Conservation (phyloP, 2,329 filamentous ascomycete species). For the Verticillium tricorpus region DNA sequence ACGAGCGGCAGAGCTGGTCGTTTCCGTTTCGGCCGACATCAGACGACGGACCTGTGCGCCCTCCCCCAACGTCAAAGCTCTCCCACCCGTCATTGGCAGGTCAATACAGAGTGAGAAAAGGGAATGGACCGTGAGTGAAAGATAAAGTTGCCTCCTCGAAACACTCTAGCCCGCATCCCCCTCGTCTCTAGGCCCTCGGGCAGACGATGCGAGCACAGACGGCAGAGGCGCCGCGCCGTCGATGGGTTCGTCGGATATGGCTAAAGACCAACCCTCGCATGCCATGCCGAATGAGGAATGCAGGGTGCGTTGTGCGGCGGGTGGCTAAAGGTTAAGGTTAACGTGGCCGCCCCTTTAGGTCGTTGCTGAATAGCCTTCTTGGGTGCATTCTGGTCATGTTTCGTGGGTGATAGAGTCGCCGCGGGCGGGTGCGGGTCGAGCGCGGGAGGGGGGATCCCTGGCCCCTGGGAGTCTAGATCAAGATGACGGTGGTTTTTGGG, state of each 20-base stretch:
- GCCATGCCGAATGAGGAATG: not conserved
- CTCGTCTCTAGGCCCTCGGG: too few species aligned
- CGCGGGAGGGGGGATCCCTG: not conserved
- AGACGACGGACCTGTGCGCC: not conserved
- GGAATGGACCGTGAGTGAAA: not conserved
- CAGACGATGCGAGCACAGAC: not conserved
- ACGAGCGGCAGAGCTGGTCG: not conserved
- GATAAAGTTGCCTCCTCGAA: not conserved
- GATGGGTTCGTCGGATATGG: not conserved
- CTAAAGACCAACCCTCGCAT: not conserved
- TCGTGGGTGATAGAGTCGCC: not conserved
- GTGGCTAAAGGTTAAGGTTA: not conserved
- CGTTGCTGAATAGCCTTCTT: not conserved
- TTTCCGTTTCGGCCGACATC: not conserved
- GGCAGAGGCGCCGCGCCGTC: not conserved
- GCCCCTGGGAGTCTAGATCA: not conserved
- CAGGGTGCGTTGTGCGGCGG: not conserved
- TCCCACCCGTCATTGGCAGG: not conserved
- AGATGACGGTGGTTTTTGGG: not conserved
- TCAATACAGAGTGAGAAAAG: not conserved
- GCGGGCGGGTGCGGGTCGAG: not conserved
- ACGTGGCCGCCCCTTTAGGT: not conserved
- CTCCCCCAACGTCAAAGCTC: too few species aligned
- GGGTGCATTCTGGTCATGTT: not conserved
- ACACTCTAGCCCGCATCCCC: not conserved